Evolutionary conservation across 1,139 yeast species (phyloP), one percentile per base, ranked within the genome.

Genomic region (Waltiozyma sp.): DNA sequence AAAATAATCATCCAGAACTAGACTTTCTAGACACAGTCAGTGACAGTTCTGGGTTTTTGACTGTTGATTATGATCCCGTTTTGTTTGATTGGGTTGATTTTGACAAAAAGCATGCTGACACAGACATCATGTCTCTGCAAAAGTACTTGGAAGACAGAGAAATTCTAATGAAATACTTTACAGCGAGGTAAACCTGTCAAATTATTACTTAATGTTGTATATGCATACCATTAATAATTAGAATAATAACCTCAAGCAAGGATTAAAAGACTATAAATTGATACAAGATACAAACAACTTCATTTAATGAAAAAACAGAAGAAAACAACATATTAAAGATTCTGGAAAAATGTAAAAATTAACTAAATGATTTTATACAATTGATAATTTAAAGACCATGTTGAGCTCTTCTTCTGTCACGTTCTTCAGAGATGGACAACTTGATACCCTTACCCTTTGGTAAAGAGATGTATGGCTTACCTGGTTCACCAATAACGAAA

Each of bases 391-490:
- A 53, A 40, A 48, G 49, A 46, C 51, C 55, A 34, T 43, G 69
- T 71, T 79, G 83, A 65, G 87, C 83, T 80, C 93, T 81, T 78
- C 86, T 82, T 82, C 95, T 84, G 89, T 91, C 98, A 79, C 98
- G 89, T 82, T 91, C 98, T 77, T 91, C 98, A 66, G 97, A 77
- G 70, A 89, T 88, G 64, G 95, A 72, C 69, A 91, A 83, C 80
- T 89, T 91, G 72, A 91, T 85, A 85, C 98, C 98, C 83, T 91
- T 91, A 78, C 97, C 97, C 89, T 88, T 91, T 80, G 98, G 98
- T 72, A 91, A 80, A 54, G 96, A 87, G 69, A 91, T 81, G 80
- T 80, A 79, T 66, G 97, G 96, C 77, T 88, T 89, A 73, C 89
- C 85, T 66, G 93, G 93, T 76, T 89, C 96, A 76, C 97, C 97